A percentile compares a stretch with the other conserved stretches of the same genome.
phyloP scores from a whole-genome alignment of 2,329 filamentous ascomycete genomes.

The Nemania sp. region DNA sequence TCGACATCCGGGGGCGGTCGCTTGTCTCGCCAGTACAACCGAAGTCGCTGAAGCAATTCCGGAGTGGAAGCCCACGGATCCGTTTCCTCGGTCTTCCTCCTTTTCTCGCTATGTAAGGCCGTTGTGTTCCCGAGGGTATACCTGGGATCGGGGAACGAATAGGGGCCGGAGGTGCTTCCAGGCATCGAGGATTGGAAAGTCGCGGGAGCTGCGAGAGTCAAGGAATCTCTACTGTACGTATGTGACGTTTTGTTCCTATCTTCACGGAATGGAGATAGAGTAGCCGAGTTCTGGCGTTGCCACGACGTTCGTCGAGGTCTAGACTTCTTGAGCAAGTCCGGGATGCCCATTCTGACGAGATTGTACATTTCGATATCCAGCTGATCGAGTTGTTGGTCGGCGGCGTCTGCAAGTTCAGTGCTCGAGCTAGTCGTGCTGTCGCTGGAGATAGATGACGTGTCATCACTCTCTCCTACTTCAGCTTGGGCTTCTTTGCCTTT shows the following conservation, averaged over 20 bases:
- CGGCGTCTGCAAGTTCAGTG: not conserved
- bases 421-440: not conserved
- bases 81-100: not conserved
- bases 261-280: not conserved
- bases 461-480: not conserved
- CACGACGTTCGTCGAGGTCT: not conserved
- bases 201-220: not conserved
- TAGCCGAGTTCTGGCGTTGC: not conserved
- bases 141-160: not conserved
- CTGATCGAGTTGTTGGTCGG: not conserved
- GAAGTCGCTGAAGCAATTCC: not conserved
- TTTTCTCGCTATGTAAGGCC: not conserved
- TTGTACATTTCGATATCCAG: not conserved
- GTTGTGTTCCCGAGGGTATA: not conserved
- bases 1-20: not conserved
- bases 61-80: not conserved
- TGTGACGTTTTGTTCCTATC: too few relatives aligned
- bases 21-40: not conserved
- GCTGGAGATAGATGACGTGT: not conserved
- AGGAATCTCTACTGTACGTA: too few relatives aligned
- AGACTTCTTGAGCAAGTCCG: not conserved
- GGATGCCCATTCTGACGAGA: not conserved
- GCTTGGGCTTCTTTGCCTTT: not conserved
- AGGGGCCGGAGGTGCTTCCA: not conserved
- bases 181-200: not conserved